These are phyloP conservation scores for Dothistroma pini DNA, from an alignment of 2,329 filamentous ascomycete species.

Conservation along the genomic window DNA sequence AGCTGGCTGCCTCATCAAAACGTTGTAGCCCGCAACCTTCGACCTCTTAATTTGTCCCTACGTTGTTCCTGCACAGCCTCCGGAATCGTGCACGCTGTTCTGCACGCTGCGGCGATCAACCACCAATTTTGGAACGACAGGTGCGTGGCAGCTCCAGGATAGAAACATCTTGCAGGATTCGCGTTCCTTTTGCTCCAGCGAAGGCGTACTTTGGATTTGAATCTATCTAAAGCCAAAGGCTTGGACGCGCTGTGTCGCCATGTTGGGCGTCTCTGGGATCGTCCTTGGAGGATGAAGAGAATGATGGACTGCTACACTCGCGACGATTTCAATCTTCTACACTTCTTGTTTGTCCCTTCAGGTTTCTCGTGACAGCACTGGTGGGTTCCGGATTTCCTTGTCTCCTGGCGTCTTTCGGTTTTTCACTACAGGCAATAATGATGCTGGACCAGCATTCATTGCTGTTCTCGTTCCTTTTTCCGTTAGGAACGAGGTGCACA, in stretches of 20 bases:
- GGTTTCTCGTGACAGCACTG: not conserved
- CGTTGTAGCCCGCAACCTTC: not conserved
- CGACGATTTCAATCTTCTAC: not conserved
- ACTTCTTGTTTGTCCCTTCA: not conserved
- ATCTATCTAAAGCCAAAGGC: not conserved
- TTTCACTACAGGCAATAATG: not conserved
- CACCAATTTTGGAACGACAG: conserved; percentile 2
- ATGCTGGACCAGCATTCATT: not conserved
- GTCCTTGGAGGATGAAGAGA: not conserved
- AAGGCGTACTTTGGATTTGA: not conserved
- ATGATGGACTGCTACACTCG: not conserved
- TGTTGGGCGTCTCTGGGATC: not conserved
- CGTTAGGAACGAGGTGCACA: conserved; percentile 1
- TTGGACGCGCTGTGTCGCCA: not conserved
- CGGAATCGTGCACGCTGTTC: not conserved
- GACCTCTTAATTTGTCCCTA: not conserved
- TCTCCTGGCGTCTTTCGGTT: not conserved
- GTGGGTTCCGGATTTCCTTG: not conserved
- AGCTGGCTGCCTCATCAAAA: not conserved
- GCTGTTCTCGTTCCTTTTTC: not conserved
- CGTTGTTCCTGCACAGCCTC: not conserved
- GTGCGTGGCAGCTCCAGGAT: not conserved
- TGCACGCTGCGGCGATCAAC: not conserved
- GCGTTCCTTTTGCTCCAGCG: not conserved
- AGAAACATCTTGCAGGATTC: not conserved